A percentile compares a stretch with the other conserved stretches of the same genome.
These are phyloP conservation scores for Avena eriantha DNA, from an alignment of 176 grass and related monocot species.

Conservation along the genomic window DNA sequence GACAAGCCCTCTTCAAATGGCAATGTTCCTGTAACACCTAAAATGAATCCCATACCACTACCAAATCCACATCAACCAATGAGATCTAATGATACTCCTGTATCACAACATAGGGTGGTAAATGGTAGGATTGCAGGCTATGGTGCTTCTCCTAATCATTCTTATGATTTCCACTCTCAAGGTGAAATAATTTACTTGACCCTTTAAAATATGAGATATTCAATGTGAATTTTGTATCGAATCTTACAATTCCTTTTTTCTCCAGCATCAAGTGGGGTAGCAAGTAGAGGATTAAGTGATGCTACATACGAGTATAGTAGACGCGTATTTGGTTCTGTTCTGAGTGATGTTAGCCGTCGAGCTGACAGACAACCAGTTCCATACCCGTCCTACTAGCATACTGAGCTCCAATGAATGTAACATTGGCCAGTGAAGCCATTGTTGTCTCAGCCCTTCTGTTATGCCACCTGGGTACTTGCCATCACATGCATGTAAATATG, in stretches of 20 bases:
- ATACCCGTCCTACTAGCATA: conserved; percentile 65
- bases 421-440: conserved; percentile 22
- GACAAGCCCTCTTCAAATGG: conserved; percentile 70
- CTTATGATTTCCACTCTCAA: conserved; percentile 48
- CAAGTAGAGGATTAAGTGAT: conserved; percentile 56
- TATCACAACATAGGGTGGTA: conserved; percentile 40
- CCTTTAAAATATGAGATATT: conserved; percentile 17
- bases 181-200: conserved; percentile 43
- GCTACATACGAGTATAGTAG: conserved; percentile 80
- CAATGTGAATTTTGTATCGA: conserved; percentile 36
- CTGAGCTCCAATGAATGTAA: conserved; percentile 25
- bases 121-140: conserved; percentile 53
- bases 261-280: conserved; percentile 65
- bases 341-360: conserved; percentile 64
- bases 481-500: conserved; percentile 57
- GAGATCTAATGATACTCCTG: conserved; percentile 49
- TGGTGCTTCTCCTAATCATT: conserved; percentile 51
- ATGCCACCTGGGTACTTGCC: conserved; percentile 40
- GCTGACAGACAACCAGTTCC: conserved; percentile 51
- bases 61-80: conserved; percentile 48
- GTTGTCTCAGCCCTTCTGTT: conserved; percentile 43
- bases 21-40: conserved; percentile 58
- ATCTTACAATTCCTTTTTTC: conserved; percentile 46
- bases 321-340: conserved; percentile 72
- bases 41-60: conserved; percentile 54